Evolutionary conservation across 192 early-diverging fungal genomes (phyloP), one percentile per base, ranked within the genome.

Genomic region (Linnemannia schmuckeri): DNA sequence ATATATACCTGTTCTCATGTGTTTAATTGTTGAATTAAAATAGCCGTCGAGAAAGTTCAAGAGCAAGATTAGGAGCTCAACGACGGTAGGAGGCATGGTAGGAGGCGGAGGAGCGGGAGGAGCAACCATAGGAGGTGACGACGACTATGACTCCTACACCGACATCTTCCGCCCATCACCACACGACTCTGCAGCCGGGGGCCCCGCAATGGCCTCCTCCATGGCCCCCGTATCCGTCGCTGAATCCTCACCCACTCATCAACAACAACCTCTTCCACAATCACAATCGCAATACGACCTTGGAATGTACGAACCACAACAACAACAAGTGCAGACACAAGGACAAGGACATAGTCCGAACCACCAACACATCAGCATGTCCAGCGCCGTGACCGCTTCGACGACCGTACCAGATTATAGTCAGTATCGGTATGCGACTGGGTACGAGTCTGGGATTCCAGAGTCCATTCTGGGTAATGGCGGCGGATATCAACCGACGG

Each of bases 11-110:
- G n/a, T n/a, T n/a, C n/a, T n/a, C n/a, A n/a, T n/a, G n/a, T n/a
- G n/a, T 54, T 54, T 49, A 17, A 44, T 44, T 49, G 7, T 15
- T 1, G 7, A 4, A 24, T 10, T 4, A 57, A 46, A 7, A 76
- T 70, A 85, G 83, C 83, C 83, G 0, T 85, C 83, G 33, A 80
- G 78, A n/a, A 69, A 85, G 54, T 85, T 85, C 78, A 79, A 85
- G 74, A 85, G 68, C 55, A 85, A 85, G 74, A 85, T 85, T 24
- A 63, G 74, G 20, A 85, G 47, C 35, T 80, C 83, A 10, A 40
- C 13, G 0, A 63, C 57, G 10, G 30, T 33, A 30, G 61, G 61
- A 13, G 27, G 61, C 0, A 42, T 27, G 0, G 74, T 69, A 12
- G 41, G 63, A 30, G 38, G 37, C 38, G 68, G 47, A 24, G 41